Base-by-base conservation (phyloP, 306 rosid species). In the Quercus agrifolia region DNA sequence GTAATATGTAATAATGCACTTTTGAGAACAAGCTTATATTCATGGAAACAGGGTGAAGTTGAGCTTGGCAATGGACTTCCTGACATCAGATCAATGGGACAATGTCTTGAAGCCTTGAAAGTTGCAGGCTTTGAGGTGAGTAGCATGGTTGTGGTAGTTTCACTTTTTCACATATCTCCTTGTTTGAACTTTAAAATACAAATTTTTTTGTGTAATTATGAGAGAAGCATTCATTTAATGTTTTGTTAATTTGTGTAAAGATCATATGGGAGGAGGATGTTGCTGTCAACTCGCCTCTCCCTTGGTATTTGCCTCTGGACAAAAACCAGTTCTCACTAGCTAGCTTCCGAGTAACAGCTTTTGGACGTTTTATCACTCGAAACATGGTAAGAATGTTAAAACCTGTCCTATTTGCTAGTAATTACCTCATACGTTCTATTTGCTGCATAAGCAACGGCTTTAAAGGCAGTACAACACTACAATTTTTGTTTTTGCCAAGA, bases 31-130 rank as follows among this genome's bases (percentile, higher is more conserved):
- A 49, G 54, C 15, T 49, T 6, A 56, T 38, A 21, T 78, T 75
- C 51, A 67, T 33, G 63, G 25, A 19, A 55, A 20, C 88, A 95
- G 99, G 98, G 94, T 19, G 98, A 91, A 81, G 68, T 95, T 79
- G 99, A 95, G 96, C 86, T 95, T 17, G 97, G 98, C 31, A 92
- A 95, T 78, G 99, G 99, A 41, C 98, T 95, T 64, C 99, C 99
- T 2, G 98, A 90, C 80, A 93, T 95, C 87, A 88, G 98, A 77
- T 85, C 73, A 90, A 95, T 94, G 20, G 73, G 87, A 49, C 87
- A 93, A 84, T 95, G 99, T 86, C 85, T 95, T 73, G 96, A 90
- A 87, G 97, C 99, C 82, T 83, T 95, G 56, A 89, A 89, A 81
- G 92, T 89, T 90, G 97, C 99, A 19, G 94, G 97, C 71, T 95